Conservation (phyloP, 2,329 filamentous ascomycete genomes). For the Xylariaceae sp. region DNA sequence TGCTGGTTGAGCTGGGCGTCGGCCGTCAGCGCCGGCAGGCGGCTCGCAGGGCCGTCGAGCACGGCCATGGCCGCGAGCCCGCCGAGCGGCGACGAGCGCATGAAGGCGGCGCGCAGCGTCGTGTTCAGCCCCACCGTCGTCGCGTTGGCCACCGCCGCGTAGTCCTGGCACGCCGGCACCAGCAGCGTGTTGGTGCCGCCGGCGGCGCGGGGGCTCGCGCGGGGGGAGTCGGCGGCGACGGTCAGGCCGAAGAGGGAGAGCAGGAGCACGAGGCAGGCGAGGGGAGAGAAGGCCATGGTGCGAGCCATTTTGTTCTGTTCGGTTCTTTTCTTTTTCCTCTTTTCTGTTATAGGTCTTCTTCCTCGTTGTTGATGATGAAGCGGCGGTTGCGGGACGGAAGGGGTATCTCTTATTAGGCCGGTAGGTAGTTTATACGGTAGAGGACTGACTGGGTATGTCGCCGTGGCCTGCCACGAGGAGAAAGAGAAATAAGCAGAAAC, state of each 20-base stretch:
- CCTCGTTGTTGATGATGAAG: too few species aligned
- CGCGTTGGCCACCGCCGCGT: conserved; percentile 37
- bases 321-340: conserved; percentile 1
- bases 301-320: conserved; percentile 15
- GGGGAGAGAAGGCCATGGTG: conserved; percentile 11
- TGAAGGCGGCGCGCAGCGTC: conserved; percentile 37
- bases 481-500: conserved; percentile 1
- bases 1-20: conserved; percentile 32
- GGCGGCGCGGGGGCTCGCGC: conserved; percentile 15
- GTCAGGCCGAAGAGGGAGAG: conserved; percentile 15
- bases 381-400: too few species aligned
- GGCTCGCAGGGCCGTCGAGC: conserved; percentile 32
- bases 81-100: conserved; percentile 34
- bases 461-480: conserved; percentile 20
- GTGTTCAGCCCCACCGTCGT: conserved; percentile 37
- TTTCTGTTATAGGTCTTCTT: conserved; percentile 1
- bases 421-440: conserved; percentile 1
- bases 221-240: conserved; percentile 12
- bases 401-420: background rate
- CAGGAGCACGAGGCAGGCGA: conserved; percentile 13
- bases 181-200: conserved; percentile 5
- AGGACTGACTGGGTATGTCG: conserved; percentile 7
- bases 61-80: conserved; percentile 30
- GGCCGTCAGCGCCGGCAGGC: conserved; percentile 29
- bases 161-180: conserved; percentile 29